phyloP scores from a whole-genome alignment of 2,329 filamentous ascomycete species.

The Nigrospora oryzae region DNA sequence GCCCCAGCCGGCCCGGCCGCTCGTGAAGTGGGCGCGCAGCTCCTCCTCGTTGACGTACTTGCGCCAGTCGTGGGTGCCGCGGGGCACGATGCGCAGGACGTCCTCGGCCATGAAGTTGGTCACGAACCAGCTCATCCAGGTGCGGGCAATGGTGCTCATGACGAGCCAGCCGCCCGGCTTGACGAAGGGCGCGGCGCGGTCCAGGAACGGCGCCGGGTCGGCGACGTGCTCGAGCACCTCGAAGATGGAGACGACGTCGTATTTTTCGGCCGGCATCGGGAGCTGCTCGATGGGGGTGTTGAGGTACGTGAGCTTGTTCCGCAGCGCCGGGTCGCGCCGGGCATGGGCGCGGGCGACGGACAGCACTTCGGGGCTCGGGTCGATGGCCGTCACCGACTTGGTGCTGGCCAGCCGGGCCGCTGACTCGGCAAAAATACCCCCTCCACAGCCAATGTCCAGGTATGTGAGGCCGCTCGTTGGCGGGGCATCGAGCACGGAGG shows the following conservation, averaged over 20 bases:
- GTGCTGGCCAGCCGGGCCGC: slow-evolving; percentile 62
- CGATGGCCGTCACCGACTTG: slow-evolving; percentile 62
- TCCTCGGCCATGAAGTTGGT: slow-evolving; percentile 92
- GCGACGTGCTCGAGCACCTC: slow-evolving; percentile 94
- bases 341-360: slow-evolving; percentile 70
- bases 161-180: slow-evolving; percentile 90
- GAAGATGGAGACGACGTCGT: slow-evolving; percentile 80
- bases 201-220: slow-evolving; percentile 65
- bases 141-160: slow-evolving; percentile 85
- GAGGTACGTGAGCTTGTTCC: slow-evolving; percentile 58
- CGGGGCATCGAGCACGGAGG: slow-evolving; percentile 37
- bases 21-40: slow-evolving; percentile 48
- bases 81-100: slow-evolving; percentile 76
- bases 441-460: slow-evolving; percentile 91
- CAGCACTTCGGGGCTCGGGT: slow-evolving; percentile 68
- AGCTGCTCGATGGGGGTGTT: slow-evolving; percentile 73
- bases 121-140: slow-evolving; percentile 80
- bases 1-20: slow-evolving; percentile 47
- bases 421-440: slow-evolving; percentile 90
- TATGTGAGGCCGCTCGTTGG: slow-evolving; percentile 47
- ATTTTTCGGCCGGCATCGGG: slow-evolving; percentile 35
- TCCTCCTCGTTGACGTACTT: slow-evolving; percentile 92
- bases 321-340: slow-evolving; percentile 61
- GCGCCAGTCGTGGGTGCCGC: slow-evolving; percentile 90
- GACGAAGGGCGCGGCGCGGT: slow-evolving; percentile 64